Evolutionary conservation across 306 rosid genomes (phyloP).

Genomic region (Quercus agrifolia): DNA sequence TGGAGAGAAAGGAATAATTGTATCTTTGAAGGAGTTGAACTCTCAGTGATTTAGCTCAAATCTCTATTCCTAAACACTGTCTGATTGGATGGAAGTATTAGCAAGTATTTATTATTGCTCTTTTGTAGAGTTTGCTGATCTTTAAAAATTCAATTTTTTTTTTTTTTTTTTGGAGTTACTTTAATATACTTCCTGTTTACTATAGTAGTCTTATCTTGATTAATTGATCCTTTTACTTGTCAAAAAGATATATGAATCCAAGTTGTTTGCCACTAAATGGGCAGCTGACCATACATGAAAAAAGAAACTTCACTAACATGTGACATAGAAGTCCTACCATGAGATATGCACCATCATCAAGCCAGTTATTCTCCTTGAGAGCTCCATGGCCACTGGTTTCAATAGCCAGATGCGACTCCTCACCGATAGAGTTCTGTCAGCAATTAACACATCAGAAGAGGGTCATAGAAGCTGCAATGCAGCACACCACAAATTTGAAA

Average conservation of each 20-base stretch:
- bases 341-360: conserved; percentile 95
- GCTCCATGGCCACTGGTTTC: conserved; percentile 99
- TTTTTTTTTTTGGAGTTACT: too few species aligned
- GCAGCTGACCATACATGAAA: neutral
- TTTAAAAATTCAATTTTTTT: too few species aligned
- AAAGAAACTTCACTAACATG: neutral
- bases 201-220: too few species aligned
- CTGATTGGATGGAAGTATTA: too few species aligned
- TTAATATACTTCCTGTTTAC: too few species aligned
- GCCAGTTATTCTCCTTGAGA: conserved; percentile 97
- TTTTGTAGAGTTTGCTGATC: too few species aligned
- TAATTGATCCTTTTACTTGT: too few species aligned
- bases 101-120: too few species aligned
- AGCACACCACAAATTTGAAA: neutral
- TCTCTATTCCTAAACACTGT: too few species aligned
- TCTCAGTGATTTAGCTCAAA: too few species aligned
- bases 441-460: conserved; percentile 8
- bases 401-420: conserved; percentile 94
- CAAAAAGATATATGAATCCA: neutral
- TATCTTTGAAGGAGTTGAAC: too few species aligned
- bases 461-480: neutral
- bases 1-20: too few species aligned
- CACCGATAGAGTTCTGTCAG: conserved; percentile 75
- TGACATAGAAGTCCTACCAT: conserved; percentile 56
- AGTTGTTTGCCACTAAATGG: neutral